A percentile compares a stretch with the other conserved stretches of the same genome.
Evolutionary conservation across 345 rosid genomes (phyloP).

Genomic region (Viola odorata): DNA sequence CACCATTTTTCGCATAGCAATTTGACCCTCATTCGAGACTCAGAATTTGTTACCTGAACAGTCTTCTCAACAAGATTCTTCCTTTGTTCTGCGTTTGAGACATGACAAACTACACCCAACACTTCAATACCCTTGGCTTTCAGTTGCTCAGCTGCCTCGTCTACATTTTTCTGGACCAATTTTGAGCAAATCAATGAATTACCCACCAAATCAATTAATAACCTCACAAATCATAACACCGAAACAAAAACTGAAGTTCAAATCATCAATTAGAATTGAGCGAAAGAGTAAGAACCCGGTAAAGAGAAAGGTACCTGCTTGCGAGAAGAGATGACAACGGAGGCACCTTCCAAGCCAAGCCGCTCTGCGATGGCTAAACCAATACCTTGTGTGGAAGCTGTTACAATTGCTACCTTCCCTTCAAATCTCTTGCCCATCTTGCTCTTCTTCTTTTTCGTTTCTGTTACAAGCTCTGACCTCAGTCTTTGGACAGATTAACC

Average conservation of each 20-base stretch:
- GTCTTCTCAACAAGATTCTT: constrained; percentile 57
- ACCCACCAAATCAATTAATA: background rate
- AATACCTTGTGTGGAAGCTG: constrained; percentile 95
- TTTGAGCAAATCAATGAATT: background rate
- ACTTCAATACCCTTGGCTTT: constrained; percentile 60
- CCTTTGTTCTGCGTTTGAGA: constrained; percentile 70
- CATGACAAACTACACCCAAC: constrained; percentile 82
- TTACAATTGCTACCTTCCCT: constrained; percentile 83
- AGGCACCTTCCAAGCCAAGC: constrained; percentile 75
- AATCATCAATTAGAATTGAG: background rate
- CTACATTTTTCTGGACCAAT: constrained; percentile 64
- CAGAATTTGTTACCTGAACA: constrained; percentile 44
- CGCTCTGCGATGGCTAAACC: constrained; percentile 73
- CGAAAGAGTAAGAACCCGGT: background rate
- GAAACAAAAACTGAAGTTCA: background rate
- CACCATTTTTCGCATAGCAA: background rate
- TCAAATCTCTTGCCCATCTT: constrained; percentile 40
- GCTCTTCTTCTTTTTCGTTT: constrained; percentile 7
- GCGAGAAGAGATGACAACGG: constrained; percentile 68
- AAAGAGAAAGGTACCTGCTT: constrained; percentile 42
- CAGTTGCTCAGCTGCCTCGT: constrained; percentile 70
- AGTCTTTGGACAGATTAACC: too few relatives aligned
- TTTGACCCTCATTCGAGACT: background rate
- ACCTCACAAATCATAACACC: background rate
- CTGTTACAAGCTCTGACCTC: too few relatives aligned